Conservation (phyloP, 192 early-diverging fungal genomes). For the Backusella parvicylindrica region DNA sequence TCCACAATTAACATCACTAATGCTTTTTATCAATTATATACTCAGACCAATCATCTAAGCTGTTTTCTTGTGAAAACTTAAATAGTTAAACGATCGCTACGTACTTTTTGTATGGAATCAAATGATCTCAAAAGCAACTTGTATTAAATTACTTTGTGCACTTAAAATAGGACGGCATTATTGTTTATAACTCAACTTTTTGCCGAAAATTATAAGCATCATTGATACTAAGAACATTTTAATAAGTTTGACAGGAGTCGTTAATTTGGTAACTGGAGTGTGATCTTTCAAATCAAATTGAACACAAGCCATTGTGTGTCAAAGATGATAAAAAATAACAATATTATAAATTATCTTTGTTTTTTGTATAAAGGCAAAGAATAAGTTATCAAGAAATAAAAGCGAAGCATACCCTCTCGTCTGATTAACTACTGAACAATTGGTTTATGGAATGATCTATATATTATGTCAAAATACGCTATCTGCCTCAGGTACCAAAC, state of each 20-base stretch:
- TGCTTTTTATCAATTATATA: not conserved
- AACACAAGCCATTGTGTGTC: not conserved
- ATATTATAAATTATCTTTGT: not conserved
- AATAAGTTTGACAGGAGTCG: not conserved
- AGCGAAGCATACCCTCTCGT: no score
- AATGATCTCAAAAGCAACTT: no score
- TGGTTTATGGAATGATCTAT: no score
- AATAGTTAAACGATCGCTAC: no score
- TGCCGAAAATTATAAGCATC: no score
- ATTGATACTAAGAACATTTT: no score
- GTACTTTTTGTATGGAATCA: not conserved
- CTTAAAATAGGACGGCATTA: no score
- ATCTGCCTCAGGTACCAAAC: not conserved
- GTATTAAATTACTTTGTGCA: no score
- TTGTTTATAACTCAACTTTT: no score
- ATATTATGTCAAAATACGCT: not conserved
- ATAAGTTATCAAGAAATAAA: no score
- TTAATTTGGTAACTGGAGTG: not conserved
- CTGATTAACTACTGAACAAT: no score
- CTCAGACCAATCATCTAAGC: not conserved
- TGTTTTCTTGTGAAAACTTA: not conserved
- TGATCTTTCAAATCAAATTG: not conserved
- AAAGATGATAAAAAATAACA: not conserved
- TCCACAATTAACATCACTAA: conserved; percentile 11
- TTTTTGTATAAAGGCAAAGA: not conserved